Conservation (phyloP, 1,284 basidiomycete genomes). For the Moesziomyces parantarcticus region DNA sequence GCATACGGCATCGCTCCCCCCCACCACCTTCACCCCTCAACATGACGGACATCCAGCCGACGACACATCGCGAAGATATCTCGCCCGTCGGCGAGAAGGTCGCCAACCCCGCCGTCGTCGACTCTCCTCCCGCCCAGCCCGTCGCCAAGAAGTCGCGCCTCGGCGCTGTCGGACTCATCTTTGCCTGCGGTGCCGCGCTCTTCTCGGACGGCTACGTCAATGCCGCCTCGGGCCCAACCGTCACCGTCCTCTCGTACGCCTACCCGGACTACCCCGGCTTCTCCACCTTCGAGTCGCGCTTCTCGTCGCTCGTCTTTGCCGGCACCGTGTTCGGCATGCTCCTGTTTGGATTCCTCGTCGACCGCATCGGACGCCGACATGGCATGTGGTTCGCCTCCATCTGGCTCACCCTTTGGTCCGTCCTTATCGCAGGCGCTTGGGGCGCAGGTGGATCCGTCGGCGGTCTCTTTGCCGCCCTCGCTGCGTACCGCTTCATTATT, state of each 20-base stretch:
- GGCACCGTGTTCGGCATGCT: constrained; percentile 76
- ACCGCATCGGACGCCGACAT: constrained; percentile 86
- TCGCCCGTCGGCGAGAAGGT: constrained; percentile 26
- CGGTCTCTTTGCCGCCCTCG: constrained; percentile 81
- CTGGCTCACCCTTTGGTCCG: constrained; percentile 56
- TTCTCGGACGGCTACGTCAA: constrained; percentile 66
- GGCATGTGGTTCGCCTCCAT: constrained; percentile 76
- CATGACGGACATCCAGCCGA: constrained; percentile 27
- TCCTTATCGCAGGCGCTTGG: constrained; percentile 80
- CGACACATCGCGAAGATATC: background rate
- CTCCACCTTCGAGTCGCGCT: constrained; percentile 41
- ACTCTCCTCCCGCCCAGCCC: constrained; percentile 14
- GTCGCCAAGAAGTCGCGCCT: constrained; percentile 28
- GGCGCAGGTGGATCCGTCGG: constrained; percentile 79
- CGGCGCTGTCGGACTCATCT: constrained; percentile 48
- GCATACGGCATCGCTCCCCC: no score
- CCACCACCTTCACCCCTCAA: background rate
- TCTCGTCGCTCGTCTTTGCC: constrained; percentile 63
- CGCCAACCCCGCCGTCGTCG: constrained; percentile 1
- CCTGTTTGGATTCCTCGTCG: constrained; percentile 72
- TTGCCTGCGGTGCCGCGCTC: constrained; percentile 62
- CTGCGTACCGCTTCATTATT: constrained; percentile 74
- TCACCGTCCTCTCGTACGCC: constrained; percentile 51
- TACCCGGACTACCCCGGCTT: constrained; percentile 43
- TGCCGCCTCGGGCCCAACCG: constrained; percentile 45